phyloP scores from a whole-genome alignment of 2,329 filamentous ascomycete genomes.

The Ascochyta rabiei region DNA sequence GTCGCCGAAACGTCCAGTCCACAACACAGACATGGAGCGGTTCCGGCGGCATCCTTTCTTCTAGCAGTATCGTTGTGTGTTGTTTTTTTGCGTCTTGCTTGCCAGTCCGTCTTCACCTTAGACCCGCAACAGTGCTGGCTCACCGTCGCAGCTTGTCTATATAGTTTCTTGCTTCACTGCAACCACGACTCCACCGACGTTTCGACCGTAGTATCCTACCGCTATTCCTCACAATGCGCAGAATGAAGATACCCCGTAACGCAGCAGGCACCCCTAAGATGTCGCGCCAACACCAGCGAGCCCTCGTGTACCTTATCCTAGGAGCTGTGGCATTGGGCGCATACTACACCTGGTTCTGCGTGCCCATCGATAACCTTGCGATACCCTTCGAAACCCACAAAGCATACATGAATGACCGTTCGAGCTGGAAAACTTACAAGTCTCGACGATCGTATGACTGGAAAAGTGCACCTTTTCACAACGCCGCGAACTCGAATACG shows the following conservation, averaged over 20 bases:
- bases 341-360: conserved; percentile 36
- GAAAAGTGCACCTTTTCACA: conserved; percentile 50
- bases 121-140: conserved; percentile 9
- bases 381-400: conserved; percentile 38
- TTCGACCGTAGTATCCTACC: not conserved
- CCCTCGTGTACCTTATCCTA: conserved; percentile 33
- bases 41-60: conserved; percentile 6
- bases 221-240: conserved; percentile 32
- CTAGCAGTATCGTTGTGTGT: not conserved
- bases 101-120: not conserved
- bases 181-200: not conserved
- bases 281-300: conserved; percentile 39
- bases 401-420: conserved; percentile 41
- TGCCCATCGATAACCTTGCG: conserved; percentile 37
- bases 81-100: not conserved
- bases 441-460: conserved; percentile 46
- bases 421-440: conserved; percentile 20
- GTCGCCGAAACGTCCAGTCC: not conserved
- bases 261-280: conserved; percentile 30
- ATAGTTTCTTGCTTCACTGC: not conserved
- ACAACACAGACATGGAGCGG: conserved; percentile 2
- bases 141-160: conserved; percentile 3
- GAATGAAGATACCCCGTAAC: conserved; percentile 36
- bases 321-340: conserved; percentile 32
- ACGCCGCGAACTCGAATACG: conserved; percentile 45